phyloP scores from a whole-genome alignment of 306 rosid genomes.

The Pueraria montana region DNA sequence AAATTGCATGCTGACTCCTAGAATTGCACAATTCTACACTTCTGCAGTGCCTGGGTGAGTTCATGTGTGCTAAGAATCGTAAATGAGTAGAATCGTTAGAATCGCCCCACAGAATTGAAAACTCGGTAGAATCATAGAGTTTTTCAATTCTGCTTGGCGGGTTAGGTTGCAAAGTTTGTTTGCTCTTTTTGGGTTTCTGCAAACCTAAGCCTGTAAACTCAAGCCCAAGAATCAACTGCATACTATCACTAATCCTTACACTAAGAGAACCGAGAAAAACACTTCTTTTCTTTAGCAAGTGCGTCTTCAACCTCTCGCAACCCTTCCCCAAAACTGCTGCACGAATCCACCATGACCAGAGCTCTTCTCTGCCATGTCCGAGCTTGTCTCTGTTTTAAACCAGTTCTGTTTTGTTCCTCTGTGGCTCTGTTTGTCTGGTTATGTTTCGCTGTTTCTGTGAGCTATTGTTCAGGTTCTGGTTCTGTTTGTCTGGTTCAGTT shows the following conservation, averaged over 20 bases:
- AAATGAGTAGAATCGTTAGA: too few species aligned
- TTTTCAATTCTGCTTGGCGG: neutral
- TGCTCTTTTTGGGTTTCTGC: neutral
- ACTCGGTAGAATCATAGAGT: too few species aligned
- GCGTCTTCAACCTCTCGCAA: neutral
- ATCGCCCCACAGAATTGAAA: neutral
- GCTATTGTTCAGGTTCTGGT: neutral
- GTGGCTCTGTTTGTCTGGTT: neutral
- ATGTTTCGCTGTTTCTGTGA: neutral
- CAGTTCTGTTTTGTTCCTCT: neutral
- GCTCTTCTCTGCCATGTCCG: neutral
- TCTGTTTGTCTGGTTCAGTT: neutral
- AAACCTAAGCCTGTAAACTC: neutral
- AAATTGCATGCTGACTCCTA: too few species aligned
- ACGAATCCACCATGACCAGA: neutral
- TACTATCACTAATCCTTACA: neutral
- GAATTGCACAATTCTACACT: too few species aligned
- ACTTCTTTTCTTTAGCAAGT: neutral
- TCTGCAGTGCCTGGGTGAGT: too few species aligned
- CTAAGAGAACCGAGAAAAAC: neutral
- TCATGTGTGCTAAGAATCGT: too few species aligned
- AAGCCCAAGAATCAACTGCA: neutral
- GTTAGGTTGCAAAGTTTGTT: neutral
- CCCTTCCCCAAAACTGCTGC: neutral
- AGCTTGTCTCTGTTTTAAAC: neutral